Evolutionary conservation across 2,329 filamentous ascomycete species (phyloP), one percentile per base, ranked within the genome.

Genomic region (Pseudopyricularia cyperi): DNA sequence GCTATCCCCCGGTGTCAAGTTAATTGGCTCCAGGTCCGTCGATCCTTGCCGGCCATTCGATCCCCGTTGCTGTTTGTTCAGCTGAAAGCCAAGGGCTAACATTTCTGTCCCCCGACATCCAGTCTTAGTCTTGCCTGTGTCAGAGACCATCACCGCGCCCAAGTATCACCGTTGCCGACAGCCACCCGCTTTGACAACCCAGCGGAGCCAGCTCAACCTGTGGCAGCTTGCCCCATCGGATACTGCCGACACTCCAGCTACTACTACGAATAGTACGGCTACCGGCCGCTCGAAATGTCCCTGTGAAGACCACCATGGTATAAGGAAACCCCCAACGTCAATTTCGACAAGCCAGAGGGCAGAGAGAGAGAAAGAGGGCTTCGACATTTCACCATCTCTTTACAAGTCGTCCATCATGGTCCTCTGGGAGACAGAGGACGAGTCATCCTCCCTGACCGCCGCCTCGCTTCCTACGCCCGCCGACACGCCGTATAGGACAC

Each of bases 401-500:
- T 14, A 44, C 8, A 44, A 84, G 64, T 22, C 48, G 48, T 26
- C 48, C 22, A 15, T 15, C 15, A 12, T 39, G 22, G 48, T 30
- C 4, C 5, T 30, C 9, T 30, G 28, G 28, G 28, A 30, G 28
- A 30, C 28, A 4, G 28, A 30, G 28, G 28, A 30, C 28, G 28
- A 30, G 28, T 30, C 28, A 9, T 30, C 28, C 19, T 15, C 42
- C 15, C 73, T 79, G 59, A 72, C 54, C 3, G 49, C 51, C 2
- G 52, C 54, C 28, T 54, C 78, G 47, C 71, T 89, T 54, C 84
- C 88, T 30, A 83, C 85, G 34, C 83, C 87, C 11, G 75, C 77
- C 34, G 82, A 85, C 57, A 85, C 85, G 26, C 84, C 85, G 19
- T 87, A 87, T 60, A 76, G 83, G 59, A 84, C 83, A 7, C 80